phyloP scores from a whole-genome alignment of 208 protist species.

The Acanthamoeba divionensis region DNA sequence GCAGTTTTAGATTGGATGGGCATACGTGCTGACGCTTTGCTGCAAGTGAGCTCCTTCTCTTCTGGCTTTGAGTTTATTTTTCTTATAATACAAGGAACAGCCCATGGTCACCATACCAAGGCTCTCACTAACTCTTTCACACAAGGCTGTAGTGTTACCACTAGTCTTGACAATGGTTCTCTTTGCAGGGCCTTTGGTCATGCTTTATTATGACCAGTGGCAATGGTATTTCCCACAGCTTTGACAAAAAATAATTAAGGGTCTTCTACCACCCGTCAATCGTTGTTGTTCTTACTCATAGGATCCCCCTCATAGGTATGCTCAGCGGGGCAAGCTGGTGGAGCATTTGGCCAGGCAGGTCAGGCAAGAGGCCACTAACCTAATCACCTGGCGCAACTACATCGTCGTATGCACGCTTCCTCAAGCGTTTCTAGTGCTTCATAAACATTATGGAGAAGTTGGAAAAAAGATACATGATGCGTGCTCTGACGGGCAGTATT shows the following conservation, averaged over 20 bases:
- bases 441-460: too few relatives aligned
- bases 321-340: background rate
- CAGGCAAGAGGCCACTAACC: background rate
- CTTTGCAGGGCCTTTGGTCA: constrained; percentile 33
- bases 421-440: too few relatives aligned
- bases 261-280: too few relatives aligned
- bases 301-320: too few relatives aligned
- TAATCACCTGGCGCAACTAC: constrained; percentile 50
- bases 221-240: background rate
- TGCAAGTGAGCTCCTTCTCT: background rate
- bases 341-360: background rate
- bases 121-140: background rate
- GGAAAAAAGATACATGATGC: too few relatives aligned
- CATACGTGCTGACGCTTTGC: background rate
- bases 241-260: background rate
- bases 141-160: background rate
- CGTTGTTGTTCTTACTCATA: too few relatives aligned
- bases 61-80: background rate
- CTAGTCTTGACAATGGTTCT: constrained; percentile 32
- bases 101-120: too few relatives aligned
- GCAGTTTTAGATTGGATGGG: constrained; percentile 41
- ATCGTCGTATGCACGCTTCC: background rate
- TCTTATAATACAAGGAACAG: too few relatives aligned
- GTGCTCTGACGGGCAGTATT: too few relatives aligned
- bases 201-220: constrained; percentile 31